Conservation (phyloP, 257 asterid genomes). For the Lycium barbarum region DNA sequence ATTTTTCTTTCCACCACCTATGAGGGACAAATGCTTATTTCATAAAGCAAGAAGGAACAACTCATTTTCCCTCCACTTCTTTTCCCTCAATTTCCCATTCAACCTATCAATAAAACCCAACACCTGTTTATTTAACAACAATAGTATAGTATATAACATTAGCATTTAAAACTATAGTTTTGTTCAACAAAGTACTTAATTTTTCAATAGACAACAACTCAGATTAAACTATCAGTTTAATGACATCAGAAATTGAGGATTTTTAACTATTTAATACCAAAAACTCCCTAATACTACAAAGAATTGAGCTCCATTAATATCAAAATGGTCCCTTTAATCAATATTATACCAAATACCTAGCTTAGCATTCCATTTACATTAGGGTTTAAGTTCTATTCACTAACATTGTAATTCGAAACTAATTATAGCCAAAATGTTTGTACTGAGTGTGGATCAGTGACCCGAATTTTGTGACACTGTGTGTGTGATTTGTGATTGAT, state of each 20-base stretch:
- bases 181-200: not conserved
- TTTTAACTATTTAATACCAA: not conserved
- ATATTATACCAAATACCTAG: not conserved
- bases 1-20: no score
- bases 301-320: not conserved
- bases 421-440: no score
- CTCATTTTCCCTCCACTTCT: no score
- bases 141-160: not conserved
- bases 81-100: no score
- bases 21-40: no score
- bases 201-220: not conserved
- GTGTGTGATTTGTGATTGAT: no score
- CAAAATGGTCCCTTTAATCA: not conserved
- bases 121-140: not conserved
- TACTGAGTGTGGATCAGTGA: no score
- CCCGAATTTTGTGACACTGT: no score
- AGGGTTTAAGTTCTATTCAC: not conserved
- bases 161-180: slow-evolving; percentile 18
- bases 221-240: not conserved
- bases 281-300: not conserved
- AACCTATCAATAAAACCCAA: no score
- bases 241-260: not conserved
- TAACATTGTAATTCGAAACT: not conserved
- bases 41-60: no score
- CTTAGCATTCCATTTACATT: not conserved